Evolutionary conservation across 805 yeast species (phyloP).

Genomic region (Starmerella stigmatis): DNA sequence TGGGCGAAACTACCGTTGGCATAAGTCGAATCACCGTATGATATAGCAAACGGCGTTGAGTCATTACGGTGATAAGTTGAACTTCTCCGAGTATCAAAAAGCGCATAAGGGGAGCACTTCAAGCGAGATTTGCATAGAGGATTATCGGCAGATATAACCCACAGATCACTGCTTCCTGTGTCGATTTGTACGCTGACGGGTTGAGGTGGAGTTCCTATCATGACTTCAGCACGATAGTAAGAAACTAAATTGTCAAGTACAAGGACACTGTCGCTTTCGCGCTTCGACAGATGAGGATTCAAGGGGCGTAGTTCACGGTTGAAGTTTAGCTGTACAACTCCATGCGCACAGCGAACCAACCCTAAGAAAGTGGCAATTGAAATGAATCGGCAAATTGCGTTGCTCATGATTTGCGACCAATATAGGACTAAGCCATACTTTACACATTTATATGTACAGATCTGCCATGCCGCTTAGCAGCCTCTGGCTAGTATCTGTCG

Average conservation of each 20-base stretch:
- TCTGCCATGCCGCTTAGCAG: not conserved
- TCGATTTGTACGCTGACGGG: conserved; percentile 48
- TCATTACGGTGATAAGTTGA: conserved; percentile 9
- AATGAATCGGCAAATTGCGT: not conserved
- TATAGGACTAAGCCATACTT: not conserved
- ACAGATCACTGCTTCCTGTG: conserved; percentile 67
- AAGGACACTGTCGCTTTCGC: not conserved
- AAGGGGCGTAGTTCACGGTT: conserved; percentile 19
- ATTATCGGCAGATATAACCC: conserved; percentile 46
- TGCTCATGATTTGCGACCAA: not conserved
- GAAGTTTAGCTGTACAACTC: not conserved
- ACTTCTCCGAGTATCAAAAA: conserved; percentile 5
- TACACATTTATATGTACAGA: not conserved
- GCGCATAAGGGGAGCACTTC: conserved; percentile 9
- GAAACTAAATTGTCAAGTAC: conserved; percentile 25
- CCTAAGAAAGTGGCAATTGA: not conserved
- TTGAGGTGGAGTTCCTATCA: conserved; percentile 51
- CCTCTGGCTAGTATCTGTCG: not conserved
- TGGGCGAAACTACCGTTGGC: conserved; percentile 48
- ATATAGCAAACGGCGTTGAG: conserved; percentile 21
- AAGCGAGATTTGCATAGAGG: conserved; percentile 31
- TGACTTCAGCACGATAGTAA: conserved; percentile 29
- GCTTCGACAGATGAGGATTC: conserved; percentile 14
- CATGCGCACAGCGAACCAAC: not conserved
- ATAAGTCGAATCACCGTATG: conserved; percentile 37